Evolutionary conservation across 176 grass and related monocot genomes (phyloP), one percentile per base, ranked within the genome.

Genomic region (Pontederia paniculata): DNA sequence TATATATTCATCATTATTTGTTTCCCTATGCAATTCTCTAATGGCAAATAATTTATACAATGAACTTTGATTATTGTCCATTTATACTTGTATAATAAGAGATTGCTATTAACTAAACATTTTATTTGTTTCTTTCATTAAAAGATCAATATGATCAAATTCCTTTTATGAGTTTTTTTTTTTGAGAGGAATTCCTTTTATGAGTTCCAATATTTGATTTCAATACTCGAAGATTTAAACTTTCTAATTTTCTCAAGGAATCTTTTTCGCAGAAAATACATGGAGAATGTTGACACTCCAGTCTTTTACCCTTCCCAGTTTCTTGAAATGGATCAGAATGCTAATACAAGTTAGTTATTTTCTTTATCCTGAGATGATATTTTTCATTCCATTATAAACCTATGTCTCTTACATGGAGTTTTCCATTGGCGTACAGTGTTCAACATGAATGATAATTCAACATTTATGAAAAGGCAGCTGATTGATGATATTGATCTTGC

Each of bases 211-310:
- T 5, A 12, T 28, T 56, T 25, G 21, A 4, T 22, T 56, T 56
- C 54, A 56, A 12, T 56, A 13, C 14, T 56, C 9, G 28, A 31
- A 2, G 37, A 48, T 51, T 49, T 23, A 21, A 25, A 17, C 12
- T 50, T 15, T 21, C 14, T 45, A 21, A 9, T 43, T 64, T 31
- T 4, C 8, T 25, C 10, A 9, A 22, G 6, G 9, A 15, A 44
- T 54, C 18, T n/a, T 54, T 5, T 54, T 20, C 55, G 65, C 65
- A 68, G 65, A 52, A 68, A 68, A 51, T 54, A 68, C 22, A 6
- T 12, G 9, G 65, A 68, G 12, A 68, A 46, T 15, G 22, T 18
- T 8, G 19, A 20, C 4, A 4, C 12, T 45, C 17, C 59, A 47
- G 18, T 8, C 50, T 31, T 9, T 50, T 50, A 17, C 22, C 62